These are phyloP conservation scores for Poronia punctata DNA, from an alignment of 495 filamentous ascomycete species.

Conservation along the genomic window DNA sequence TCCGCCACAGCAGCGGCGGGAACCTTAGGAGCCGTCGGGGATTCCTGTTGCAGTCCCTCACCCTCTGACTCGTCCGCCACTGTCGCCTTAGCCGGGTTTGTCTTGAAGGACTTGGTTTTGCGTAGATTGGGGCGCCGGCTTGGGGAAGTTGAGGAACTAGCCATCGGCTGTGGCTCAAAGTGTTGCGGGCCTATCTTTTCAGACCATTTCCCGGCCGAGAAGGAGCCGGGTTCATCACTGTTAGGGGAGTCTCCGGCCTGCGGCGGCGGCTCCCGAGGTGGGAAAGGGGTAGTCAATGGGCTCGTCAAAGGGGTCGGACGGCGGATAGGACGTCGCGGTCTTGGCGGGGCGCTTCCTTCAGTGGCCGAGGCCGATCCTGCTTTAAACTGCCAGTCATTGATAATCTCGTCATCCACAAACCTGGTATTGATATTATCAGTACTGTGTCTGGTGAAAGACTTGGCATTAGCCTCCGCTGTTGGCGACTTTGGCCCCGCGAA, in stretches of 20 bases:
- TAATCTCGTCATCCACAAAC: conserved; percentile 34
- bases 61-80: conserved; percentile 40
- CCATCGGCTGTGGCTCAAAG: conserved; percentile 39
- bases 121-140: conserved; percentile 27
- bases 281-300: background rate
- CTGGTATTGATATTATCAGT: conserved; percentile 72
- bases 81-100: conserved; percentile 38
- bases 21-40: conserved; percentile 5
- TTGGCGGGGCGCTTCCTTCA: conserved; percentile 26
- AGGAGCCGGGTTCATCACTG: conserved; percentile 29
- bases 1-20: conserved; percentile 4
- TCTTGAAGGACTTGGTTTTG: conserved; percentile 37
- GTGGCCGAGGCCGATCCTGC: conserved; percentile 28
- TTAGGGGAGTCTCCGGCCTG: conserved; percentile 8
- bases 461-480: conserved; percentile 10
- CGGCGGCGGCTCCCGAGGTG: conserved; percentile 3
- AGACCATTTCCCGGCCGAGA: conserved; percentile 60
- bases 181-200: conserved; percentile 55
- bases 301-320: conserved; percentile 16
- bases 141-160: conserved; percentile 30
- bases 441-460: conserved; percentile 49
- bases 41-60: conserved; percentile 13
- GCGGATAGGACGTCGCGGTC: conserved; percentile 28
- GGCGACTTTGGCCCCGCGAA: conserved; percentile 33
- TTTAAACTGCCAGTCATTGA: conserved; percentile 35